Evolutionary conservation across 2,329 filamentous ascomycete genomes (phyloP), one percentile per base, ranked within the genome.

Genomic region (Exophiala phaeomuriformis): DNA sequence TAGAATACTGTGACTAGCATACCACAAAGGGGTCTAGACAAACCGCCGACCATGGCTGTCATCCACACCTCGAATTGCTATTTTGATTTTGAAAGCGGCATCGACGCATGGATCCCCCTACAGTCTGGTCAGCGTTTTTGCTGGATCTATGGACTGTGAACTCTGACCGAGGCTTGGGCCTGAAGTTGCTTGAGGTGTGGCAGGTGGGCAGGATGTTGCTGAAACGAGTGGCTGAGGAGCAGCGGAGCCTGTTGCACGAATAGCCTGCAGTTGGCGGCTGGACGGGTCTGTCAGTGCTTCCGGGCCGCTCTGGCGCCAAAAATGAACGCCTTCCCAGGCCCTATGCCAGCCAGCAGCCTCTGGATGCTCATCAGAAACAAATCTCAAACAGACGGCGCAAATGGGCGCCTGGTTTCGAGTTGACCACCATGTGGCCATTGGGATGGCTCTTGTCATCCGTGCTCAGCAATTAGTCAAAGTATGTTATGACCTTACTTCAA

Each of bases 211-310:
- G 19, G 19, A 27, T 36, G 12, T 43, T 50, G 54, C 55, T 62
- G 60, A 62, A 62, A 62, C 60, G 58, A 62, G 58, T 62, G 60
- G 60, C 60, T 61, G 49, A 53, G 53, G 56, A 49, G 39, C 35
- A 43, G 36, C 48, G 46, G 58, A 55, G 19, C 43, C 49, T 35
- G 32, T 40, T 53, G 49, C 43, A 47, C 58, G 49, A 58, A 56
- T 58, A 43, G 52, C 37, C 29, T 39, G 41, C 35, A 28, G 51
- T 51, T 51, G 58, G 52, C 50, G 58, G 52, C 49, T 56, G 52
- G 46, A 28, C 19, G 19, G 19, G 19, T 55, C 6, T 39, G 52
- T 46, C 49, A 45, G 32, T 50, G 36, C 39, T 42, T 41, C 46
- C 35, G 33, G 50, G 40, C 53, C 56, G 51, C 56, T 47, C 49